Base-by-base conservation (phyloP, 2,329 filamentous ascomycete genomes). In the Monilinia polystroma region DNA sequence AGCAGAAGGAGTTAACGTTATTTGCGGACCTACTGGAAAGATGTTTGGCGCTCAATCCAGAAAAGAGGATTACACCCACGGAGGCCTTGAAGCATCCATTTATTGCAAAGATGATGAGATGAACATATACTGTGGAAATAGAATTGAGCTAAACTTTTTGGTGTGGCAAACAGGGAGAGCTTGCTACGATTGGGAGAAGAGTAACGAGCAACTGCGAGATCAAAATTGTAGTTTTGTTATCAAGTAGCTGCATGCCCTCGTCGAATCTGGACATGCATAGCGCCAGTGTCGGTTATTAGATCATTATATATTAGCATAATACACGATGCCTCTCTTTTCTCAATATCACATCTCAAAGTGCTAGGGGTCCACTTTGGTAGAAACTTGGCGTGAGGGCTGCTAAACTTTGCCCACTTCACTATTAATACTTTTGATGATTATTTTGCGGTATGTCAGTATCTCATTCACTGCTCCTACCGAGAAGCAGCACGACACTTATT, bases 1-100 rank as follows among this genome's bases (percentile, higher is more conserved):
- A 95, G 77, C 81, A 85, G 51, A 90, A 89, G 77, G 92, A 97
- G 73, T 80, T 97, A 69, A 88, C 90, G 68, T 83, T 90, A 64
- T 97, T 99, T 78, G 84, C 92, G 72, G 93, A 98, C 78, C 80
- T 99, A 59, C 80, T 99, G 67, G 93, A 97, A 75, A 89, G 90
- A 66, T 98, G 93, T 76, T 82, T 99, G 70, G 87, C 89, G 67
- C 84, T 98, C 70, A 97, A 98, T 75, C 92, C 94, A 0, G 93
- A 97, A 77, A 96, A 96, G 82, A 86, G 95, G 70, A 91, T 95
- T 74, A 94, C 91, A 57, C 91, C 95, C 0, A 82, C 85, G 18
- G 93, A 98, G 75, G 95, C 95, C 59, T 81, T 98, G 73, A 89
- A 88, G 75, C 94, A 98, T 81, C 91, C 91, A 1, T 98, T 98